Percentiles rank a stretch among this genome's conserved stretches.
phyloP scores from a whole-genome alignment of 163 green algal genomes.

The Chlamydomonas reinhardtii region DNA sequence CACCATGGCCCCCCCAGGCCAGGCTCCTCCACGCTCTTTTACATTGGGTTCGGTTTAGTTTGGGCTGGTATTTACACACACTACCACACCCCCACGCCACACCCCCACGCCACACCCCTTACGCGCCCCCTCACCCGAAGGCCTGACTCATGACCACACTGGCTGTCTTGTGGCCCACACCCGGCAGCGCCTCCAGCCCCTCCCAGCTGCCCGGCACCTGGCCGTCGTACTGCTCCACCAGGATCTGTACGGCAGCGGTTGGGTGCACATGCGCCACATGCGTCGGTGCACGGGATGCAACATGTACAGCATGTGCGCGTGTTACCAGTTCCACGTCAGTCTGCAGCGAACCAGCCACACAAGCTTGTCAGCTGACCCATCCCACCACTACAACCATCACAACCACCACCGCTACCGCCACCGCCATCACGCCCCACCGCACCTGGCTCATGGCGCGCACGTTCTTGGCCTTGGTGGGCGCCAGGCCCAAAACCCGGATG shows the following conservation, averaged over 20 bases:
- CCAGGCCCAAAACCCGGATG: slow-evolving; percentile 85
- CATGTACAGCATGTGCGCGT: no score
- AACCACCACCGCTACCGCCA: no score
- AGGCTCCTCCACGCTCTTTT: no score
- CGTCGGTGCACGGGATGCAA: neutral
- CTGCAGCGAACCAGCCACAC: no score
- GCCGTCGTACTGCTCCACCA: slow-evolving; percentile 73
- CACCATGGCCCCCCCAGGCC: no score
- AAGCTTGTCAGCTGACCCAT: no score
- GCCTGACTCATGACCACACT: slow-evolving; percentile 79
- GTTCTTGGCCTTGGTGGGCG: slow-evolving; percentile 90
- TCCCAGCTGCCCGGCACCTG: slow-evolving; percentile 77
- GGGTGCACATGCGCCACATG: neutral
- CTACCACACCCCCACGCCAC: no score
- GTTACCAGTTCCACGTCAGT: no score
- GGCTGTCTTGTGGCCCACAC: slow-evolving; percentile 92
- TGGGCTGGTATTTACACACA: no score
- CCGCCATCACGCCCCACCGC: neutral
- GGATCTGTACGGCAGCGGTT: slow-evolving; percentile 42
- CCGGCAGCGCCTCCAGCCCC: slow-evolving; percentile 85
- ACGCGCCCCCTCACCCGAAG: slow-evolving; percentile 59
- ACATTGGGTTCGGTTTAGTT: no score
- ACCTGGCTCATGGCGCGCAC: slow-evolving; percentile 79
- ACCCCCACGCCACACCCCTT: no score
- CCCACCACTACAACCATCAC: no score